Evolutionary conservation across 75 land plant species (phyloP).

Genomic region (Picea sitchensis): DNA sequence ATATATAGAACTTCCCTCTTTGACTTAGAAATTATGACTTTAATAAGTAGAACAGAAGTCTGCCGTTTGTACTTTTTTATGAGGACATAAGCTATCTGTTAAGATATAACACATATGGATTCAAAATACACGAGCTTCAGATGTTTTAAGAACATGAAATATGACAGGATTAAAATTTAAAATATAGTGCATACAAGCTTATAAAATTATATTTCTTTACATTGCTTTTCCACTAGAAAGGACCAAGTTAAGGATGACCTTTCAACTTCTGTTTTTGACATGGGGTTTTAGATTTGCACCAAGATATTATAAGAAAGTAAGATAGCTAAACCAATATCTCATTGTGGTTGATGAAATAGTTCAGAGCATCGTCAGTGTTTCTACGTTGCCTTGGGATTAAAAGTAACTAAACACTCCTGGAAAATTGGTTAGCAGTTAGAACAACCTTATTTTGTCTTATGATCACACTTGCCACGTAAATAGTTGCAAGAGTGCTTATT

Average conservation of each 20-base stretch:
- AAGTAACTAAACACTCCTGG: background rate
- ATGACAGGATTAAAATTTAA: background rate
- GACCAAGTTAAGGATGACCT: background rate
- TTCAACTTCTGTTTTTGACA: background rate
- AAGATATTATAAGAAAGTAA: background rate
- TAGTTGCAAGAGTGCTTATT: background rate
- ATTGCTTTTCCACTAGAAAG: background rate
- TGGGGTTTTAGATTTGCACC: background rate
- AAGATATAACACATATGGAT: background rate
- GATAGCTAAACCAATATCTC: slow-evolving; percentile 1
- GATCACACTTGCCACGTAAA: background rate
- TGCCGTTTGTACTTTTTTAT: background rate
- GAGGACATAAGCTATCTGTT: background rate
- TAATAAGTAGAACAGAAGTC: background rate
- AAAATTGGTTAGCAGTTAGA: background rate
- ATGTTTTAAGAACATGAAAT: background rate
- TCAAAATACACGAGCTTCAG: background rate
- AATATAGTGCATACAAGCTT: background rate
- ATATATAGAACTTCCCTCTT: background rate
- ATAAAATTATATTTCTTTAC: background rate
- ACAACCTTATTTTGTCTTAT: background rate
- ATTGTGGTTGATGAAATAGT: background rate
- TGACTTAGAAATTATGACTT: background rate
- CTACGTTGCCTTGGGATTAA: background rate
- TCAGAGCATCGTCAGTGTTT: background rate